Evolutionary conservation across 371 early-diverging fungal genomes (phyloP).

Genomic region (Haplosporangium sp.): DNA sequence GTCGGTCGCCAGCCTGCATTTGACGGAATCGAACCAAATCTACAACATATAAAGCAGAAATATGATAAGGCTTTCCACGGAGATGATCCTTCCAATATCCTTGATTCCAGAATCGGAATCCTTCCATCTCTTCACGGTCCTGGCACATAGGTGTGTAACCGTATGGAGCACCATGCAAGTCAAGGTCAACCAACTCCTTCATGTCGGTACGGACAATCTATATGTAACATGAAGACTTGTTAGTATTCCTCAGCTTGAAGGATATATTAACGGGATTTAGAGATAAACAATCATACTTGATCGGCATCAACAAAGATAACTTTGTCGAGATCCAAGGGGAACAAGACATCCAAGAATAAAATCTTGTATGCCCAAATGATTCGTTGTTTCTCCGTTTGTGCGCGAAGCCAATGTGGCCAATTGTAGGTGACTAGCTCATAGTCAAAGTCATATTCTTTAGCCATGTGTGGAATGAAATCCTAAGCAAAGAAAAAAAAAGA

Average conservation of each 20-base stretch:
- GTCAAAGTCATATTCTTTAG: conserved; percentile 84
- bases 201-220: conserved; percentile 93
- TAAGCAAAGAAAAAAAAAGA: conserved; percentile 37
- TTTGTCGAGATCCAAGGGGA: conserved; percentile 92
- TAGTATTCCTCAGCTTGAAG: background rate
- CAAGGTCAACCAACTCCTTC: conserved; percentile 90
- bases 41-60: conserved; percentile 94
- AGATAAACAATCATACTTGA: conserved; percentile 65
- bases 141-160: conserved; percentile 97
- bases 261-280: background rate
- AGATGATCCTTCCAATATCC: conserved; percentile 96
- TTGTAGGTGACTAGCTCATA: conserved; percentile 96
- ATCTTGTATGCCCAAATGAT: conserved; percentile 99
- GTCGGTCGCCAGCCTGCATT: conserved; percentile 92
- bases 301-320: conserved; percentile 99
- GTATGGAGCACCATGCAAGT: conserved; percentile 92
- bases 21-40: conserved; percentile 92
- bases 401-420: conserved; percentile 97
- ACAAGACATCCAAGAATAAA: conserved; percentile 95
- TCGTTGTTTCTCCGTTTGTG: conserved; percentile 94
- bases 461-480: conserved; percentile 91
- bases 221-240: background rate
- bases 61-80: conserved; percentile 93
- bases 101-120: conserved; percentile 96
- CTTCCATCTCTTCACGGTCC: conserved; percentile 93